phyloP scores from a whole-genome alignment of 2,329 filamentous ascomycete genomes.

The Pseudogymnoascus verrucosus region DNA sequence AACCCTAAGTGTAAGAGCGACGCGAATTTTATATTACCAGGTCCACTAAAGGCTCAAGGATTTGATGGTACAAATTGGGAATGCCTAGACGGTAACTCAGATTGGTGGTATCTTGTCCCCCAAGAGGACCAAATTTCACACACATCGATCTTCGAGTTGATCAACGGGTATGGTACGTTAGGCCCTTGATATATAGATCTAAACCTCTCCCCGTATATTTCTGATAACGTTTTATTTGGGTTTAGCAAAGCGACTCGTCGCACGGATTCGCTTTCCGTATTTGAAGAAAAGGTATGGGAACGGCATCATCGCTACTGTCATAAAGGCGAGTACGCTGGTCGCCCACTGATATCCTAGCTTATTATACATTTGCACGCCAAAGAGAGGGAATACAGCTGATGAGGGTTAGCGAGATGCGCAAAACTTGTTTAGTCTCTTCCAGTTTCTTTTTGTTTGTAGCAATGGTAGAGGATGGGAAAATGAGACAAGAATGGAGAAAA shows the following conservation, averaged over 20 bases:
- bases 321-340: conserved; percentile 51
- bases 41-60: background rate
- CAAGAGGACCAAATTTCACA: background rate
- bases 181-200: background rate
- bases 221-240: background rate
- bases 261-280: conserved; percentile 49
- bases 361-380: conserved; percentile 66
- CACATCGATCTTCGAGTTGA: background rate
- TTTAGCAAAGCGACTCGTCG: conserved; percentile 41
- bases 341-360: conserved; percentile 65
- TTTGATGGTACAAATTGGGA: background rate
- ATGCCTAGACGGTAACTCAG: background rate
- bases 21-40: background rate
- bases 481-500: background rate
- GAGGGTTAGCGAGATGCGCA: background rate
- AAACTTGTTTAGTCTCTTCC: background rate
- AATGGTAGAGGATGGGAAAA: background rate
- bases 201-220: background rate
- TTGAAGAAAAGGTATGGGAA: conserved; percentile 57
- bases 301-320: conserved; percentile 54
- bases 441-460: background rate
- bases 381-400: conserved; percentile 65
- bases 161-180: background rate
- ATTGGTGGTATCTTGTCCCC: background rate
- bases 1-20: background rate